Conservation (phyloP, 2,329 filamentous ascomycete species). For the Botryotinia convoluta region DNA sequence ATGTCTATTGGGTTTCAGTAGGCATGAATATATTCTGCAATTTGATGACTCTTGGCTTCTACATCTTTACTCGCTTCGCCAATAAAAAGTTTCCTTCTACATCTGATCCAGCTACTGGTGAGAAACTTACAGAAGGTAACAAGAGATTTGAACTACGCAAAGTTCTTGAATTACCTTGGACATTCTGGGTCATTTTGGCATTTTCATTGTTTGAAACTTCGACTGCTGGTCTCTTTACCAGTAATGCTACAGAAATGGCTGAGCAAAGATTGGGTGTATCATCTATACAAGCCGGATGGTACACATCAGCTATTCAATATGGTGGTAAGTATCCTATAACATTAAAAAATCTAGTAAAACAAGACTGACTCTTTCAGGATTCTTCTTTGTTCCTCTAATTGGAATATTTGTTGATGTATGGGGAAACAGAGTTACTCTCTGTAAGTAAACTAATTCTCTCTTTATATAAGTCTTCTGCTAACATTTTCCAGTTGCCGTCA, state of each 20-base stretch:
- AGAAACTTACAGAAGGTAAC: conserved; percentile 58
- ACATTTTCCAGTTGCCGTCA: conserved; percentile 40
- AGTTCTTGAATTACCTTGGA: conserved; percentile 57
- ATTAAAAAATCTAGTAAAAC: neutral
- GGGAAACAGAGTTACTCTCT: conserved; percentile 50
- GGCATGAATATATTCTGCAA: conserved; percentile 66
- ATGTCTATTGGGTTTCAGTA: conserved; percentile 60
- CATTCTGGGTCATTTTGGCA: conserved; percentile 53
- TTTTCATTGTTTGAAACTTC: conserved; percentile 60
- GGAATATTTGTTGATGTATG: conserved; percentile 46
- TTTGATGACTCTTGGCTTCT: conserved; percentile 51
- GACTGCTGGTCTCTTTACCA: conserved; percentile 51
- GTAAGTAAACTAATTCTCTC: conserved; percentile 34
- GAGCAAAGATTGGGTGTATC: conserved; percentile 57
- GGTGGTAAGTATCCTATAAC: conserved; percentile 36
- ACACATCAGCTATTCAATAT: conserved; percentile 56
- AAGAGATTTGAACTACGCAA: conserved; percentile 56
- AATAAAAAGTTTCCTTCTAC: conserved; percentile 13
- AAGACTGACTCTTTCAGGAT: conserved; percentile 39
- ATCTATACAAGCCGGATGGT: conserved; percentile 58
- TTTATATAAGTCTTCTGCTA: neutral
- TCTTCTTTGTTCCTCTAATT: conserved; percentile 57
- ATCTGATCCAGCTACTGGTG: conserved; percentile 55
- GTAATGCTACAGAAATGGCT: conserved; percentile 60
- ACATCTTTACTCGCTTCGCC: conserved; percentile 51